Evolutionary conservation across 2,329 filamentous ascomycete genomes (phyloP), one percentile per base, ranked within the genome.

Genomic region (Clarireedia hainanense): DNA sequence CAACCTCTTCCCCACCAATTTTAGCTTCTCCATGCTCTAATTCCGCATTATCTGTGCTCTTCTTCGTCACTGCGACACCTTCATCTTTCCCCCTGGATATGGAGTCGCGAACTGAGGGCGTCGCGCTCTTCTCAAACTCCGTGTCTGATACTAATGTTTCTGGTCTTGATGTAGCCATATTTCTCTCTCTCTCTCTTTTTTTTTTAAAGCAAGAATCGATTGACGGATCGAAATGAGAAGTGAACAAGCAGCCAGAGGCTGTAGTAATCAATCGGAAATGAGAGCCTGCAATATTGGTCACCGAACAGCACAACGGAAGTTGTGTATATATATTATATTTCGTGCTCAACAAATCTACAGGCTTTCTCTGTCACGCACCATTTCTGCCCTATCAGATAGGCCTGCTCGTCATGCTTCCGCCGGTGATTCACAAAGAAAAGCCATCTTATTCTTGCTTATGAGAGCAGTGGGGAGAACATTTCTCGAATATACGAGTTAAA

Each of bases 81-180:
- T 30, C 40, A 24, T 58, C 52, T 10, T 45, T 54, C 30, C 63
- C 58, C 14, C 60, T 58, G 39, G 50, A 57, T 52, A 61, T 39
- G 12, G 60, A 63, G 20, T 26, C 47, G 4, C 24, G 45, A 10
- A 63, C 58, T 27, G 63, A 60, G 6, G 60, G 57, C 0, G 61
- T 54, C 14, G 39, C 36, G 43, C 57, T 63, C 57, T 58, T 59
- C 6, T 55, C 59, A 6, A 55, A 46, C 12, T 65, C 61, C 37
- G 53, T 24, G n/a, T 49, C 51, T 27, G 43, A 54, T 3, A 49
- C 37, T n/a, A 55, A 10, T 2, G 27, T 51, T 5, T 30, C 17
- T 23, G 47, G 17, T 20, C 47, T 55, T 12, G 53, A 55, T 26
- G n/a, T 23, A 15, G 7, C 15, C 43, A 49, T 40, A 2, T 54